Conservation (phyloP, 805 yeast genomes). For the Jamesozyma hellenica region DNA sequence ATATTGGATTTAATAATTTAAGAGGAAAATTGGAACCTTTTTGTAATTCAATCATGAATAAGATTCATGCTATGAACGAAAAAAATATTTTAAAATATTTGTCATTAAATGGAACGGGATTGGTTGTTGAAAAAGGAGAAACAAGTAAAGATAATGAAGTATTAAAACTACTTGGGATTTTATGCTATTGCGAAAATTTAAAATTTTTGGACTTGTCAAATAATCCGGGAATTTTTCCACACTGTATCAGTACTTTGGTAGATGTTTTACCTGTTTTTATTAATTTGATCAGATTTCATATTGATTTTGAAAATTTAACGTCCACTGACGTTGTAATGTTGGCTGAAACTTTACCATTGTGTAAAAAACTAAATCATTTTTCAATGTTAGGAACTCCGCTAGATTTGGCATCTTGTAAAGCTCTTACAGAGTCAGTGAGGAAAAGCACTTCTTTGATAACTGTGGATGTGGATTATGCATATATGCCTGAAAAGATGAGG, state of each 20-base stretch:
- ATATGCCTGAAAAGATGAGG: constrained; percentile 47
- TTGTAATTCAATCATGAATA: constrained; percentile 17
- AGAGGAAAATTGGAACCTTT: constrained; percentile 29
- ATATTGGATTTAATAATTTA: constrained; percentile 73
- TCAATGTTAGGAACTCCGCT: constrained; percentile 61
- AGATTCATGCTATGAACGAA: constrained; percentile 17
- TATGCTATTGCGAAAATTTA: constrained; percentile 48
- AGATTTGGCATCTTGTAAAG: constrained; percentile 50
- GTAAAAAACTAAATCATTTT: constrained; percentile 52
- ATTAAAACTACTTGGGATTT: constrained; percentile 34
- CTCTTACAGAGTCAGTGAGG: constrained; percentile 58
- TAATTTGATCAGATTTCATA: constrained; percentile 51
- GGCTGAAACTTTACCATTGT: constrained; percentile 63
- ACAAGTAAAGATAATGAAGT: constrained; percentile 27
- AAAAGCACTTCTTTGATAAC: constrained; percentile 53
- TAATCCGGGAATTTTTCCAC: constrained; percentile 61
- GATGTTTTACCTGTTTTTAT: constrained; percentile 63
- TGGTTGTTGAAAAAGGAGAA: constrained; percentile 38
- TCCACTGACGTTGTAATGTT: constrained; percentile 48
- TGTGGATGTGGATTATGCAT: constrained; percentile 52
- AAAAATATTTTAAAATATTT: constrained; percentile 35
- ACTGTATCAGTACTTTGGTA: constrained; percentile 41
- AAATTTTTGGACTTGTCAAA: constrained; percentile 70
- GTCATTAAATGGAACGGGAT: constrained; percentile 59
- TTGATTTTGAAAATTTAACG: constrained; percentile 59